Conservation (phyloP, 2,329 filamentous ascomycete genomes). For the Hymenoscyphus occultus region DNA sequence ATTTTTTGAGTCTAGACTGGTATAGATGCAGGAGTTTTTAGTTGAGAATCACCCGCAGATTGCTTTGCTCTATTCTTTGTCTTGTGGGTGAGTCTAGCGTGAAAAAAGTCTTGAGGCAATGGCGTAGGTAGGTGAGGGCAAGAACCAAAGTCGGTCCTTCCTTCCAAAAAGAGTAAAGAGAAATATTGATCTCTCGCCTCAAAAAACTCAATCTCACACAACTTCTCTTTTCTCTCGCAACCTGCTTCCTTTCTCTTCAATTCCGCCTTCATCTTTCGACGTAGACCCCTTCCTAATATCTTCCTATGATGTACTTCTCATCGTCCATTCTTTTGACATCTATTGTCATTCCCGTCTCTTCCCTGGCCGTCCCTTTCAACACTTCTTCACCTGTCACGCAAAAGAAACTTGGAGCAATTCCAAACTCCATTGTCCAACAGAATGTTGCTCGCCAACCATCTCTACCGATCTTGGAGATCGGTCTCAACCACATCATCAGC, state of each 20-base stretch:
- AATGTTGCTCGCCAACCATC: conserved; percentile 16
- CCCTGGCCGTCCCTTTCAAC: conserved; percentile 6
- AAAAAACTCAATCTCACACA: not conserved
- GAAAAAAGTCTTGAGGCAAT: no score
- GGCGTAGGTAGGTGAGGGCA: no score
- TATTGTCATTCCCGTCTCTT: conserved; percentile 9
- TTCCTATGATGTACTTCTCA: conserved; percentile 11
- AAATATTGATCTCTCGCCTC: no score
- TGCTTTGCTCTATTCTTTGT: no score
- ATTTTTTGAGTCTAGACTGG: no score
- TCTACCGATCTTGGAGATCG: conserved; percentile 23
- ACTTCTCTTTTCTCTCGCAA: not conserved
- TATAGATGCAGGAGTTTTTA: no score
- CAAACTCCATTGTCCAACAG: conserved; percentile 17
- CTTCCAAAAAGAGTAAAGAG: no score
- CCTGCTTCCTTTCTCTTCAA: conserved; percentile 5
- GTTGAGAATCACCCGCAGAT: no score
- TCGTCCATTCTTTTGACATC: conserved; percentile 14
- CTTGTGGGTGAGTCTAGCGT: no score
- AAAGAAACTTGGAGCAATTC: not conserved
- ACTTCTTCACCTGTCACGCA: not conserved
- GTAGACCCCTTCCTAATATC: not conserved
- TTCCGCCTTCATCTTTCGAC: not conserved
- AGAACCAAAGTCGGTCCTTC: no score
- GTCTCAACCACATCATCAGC: conserved; percentile 21